Conservation (phyloP, 2,329 filamentous ascomycete species). For the Triangularia verruculosa region DNA sequence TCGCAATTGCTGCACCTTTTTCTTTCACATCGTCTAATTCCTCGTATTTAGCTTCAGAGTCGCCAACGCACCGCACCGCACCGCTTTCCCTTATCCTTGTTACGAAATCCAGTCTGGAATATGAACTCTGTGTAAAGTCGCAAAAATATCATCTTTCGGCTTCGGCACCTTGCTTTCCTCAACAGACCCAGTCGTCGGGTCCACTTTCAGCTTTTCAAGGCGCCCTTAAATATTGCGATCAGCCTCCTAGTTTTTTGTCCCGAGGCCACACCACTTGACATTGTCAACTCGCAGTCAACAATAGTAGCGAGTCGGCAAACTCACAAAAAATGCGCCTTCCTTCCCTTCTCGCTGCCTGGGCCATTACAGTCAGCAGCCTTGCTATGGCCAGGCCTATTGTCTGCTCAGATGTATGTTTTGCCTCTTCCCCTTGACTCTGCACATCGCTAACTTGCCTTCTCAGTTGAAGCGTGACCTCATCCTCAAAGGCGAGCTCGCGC, state of each 20-base stretch:
- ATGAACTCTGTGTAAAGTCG: background rate
- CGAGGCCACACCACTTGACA: background rate
- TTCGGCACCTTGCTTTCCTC: background rate
- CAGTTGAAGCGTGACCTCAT: slow-evolving; percentile 43
- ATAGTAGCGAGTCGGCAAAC: slow-evolving; percentile 18
- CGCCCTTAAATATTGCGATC: background rate
- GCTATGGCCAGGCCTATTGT: slow-evolving; percentile 36
- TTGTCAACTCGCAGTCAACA: background rate
- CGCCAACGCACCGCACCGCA: background rate
- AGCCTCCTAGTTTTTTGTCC: background rate
- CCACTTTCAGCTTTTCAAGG: background rate
- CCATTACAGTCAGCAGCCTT: slow-evolving; percentile 29
- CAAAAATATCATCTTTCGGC: background rate
- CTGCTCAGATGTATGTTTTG: slow-evolving; percentile 37
- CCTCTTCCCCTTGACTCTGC: background rate
- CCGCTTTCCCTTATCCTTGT: background rate
- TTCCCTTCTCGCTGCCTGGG: slow-evolving; percentile 17
- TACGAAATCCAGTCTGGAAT: background rate
- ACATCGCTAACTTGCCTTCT: slow-evolving; percentile 10
- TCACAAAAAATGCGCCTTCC: slow-evolving; percentile 1
- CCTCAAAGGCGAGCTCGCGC: slow-evolving; percentile 44
- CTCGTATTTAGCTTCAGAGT: background rate
- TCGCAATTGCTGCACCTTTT: background rate
- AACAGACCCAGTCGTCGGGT: background rate
- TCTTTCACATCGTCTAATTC: background rate